phyloP scores from a whole-genome alignment of 1,284 basidiomycete species.

The Apiotrichum laibachii region DNA sequence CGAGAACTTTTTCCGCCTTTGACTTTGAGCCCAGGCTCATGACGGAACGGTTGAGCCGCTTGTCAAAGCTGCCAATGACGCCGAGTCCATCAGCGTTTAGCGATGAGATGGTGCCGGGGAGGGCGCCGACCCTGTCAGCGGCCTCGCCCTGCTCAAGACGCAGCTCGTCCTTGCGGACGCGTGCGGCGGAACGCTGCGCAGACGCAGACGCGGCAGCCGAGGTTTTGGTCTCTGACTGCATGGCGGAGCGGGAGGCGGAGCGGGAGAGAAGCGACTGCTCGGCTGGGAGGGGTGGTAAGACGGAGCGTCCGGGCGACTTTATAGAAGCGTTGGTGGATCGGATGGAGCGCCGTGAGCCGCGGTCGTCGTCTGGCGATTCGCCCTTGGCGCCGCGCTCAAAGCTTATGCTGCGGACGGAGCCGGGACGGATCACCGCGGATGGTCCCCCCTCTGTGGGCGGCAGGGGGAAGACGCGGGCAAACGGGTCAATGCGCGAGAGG shows the following conservation, averaged over 20 bases:
- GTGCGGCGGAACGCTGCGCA: background rate
- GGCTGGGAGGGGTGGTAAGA: background rate
- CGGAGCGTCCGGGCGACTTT: background rate
- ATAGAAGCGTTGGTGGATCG: slow-evolving; percentile 10
- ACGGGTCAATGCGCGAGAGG: background rate
- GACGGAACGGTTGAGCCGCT: slow-evolving; percentile 20
- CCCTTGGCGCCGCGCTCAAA: slow-evolving; percentile 1
- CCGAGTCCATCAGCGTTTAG: slow-evolving; percentile 2
- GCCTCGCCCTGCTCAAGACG: slow-evolving; percentile 11
- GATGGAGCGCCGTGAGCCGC: slow-evolving; percentile 11
- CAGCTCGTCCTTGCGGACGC: background rate
- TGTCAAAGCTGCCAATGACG: slow-evolving; percentile 22
- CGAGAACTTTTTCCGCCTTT: slow-evolving; percentile 41
- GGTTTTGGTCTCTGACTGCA: background rate
- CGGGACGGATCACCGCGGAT: slow-evolving; percentile 15
- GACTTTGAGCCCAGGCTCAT: slow-evolving; percentile 18
- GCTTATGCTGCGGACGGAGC: slow-evolving; percentile 17
- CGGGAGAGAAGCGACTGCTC: background rate
- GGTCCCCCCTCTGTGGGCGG: slow-evolving; percentile 4
- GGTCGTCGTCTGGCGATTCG: slow-evolving; percentile 16
- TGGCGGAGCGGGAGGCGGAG: too few relatives aligned
- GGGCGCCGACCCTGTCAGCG: slow-evolving; percentile 15
- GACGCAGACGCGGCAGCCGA: background rate
- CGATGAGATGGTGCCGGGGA: background rate
- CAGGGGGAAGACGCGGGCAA: slow-evolving; percentile 9